Base-by-base conservation (phyloP, 345 rosid genomes). In the Stellera chamaejasme region DNA sequence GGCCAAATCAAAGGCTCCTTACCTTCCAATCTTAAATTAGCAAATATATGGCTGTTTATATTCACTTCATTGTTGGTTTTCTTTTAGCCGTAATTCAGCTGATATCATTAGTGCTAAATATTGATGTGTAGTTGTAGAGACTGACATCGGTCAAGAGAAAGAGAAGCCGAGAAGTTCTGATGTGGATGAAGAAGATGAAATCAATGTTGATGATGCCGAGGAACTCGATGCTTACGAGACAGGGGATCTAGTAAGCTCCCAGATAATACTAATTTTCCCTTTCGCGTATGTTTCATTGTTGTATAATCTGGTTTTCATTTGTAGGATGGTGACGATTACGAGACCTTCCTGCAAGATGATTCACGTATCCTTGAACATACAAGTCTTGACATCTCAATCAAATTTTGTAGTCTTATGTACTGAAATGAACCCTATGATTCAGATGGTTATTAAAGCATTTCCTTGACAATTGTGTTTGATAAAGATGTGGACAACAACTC, bases 401-500 rank as follows among this genome's bases (percentile, higher is more conserved):
- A 57, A 19, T 10, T 44, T 45, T 13, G 13, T 36, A 23, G 58
- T 47, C 52, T 58, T 56, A 48, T 23, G 1, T 42, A 43, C 3
- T 6, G 36, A 56, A 43, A 27, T n/a, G 28, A 50, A 23, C 39
- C 39, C 23, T 48, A 50, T 43, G 59, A 50, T 23, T 48, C 15
- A 13, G 25, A 14, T 39, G 13, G 14, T 15, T 32, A 16, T 12
- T 6, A 36, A 36, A 54, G 43, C 54, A 45, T 67, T 85, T 82
- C 95, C 87, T 81, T 65, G 60, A 76, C 43, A 28, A 49, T 62
- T 62, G 15, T 11, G 39, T 11, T 71, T 76, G 88, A 75, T 79
- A 19, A 76, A 43, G 91, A 79, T 60, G 70, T 52, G 66, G 94
- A 70, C 55, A 82, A 68, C 82, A 84, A 84, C 73, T 89, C 99